A percentile compares a stretch with the other conserved stretches of the same genome.
These are phyloP conservation scores for Prunus davidiana DNA, from an alignment of 306 rosid genomes.

Conservation along the genomic window DNA sequence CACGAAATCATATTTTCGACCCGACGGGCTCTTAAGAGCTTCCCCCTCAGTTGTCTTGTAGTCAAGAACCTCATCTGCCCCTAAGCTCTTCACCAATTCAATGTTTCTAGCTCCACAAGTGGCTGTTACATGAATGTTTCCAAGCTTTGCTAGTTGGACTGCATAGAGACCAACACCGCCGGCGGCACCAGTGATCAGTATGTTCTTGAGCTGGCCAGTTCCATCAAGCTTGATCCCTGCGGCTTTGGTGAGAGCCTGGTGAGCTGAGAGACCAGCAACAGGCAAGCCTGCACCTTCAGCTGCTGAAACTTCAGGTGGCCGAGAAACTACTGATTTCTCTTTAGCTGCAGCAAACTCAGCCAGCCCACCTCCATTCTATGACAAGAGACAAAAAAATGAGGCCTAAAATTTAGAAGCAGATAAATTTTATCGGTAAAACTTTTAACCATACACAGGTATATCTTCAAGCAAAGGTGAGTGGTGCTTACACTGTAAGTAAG, in stretches of 20 bases:
- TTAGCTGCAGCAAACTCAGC: constrained; percentile 57
- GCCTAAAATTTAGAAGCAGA: background rate
- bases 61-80: constrained; percentile 81
- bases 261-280: constrained; percentile 52
- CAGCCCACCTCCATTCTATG: constrained; percentile 65
- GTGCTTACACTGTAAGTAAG: constrained; percentile 35
- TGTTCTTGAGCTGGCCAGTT: constrained; percentile 42
- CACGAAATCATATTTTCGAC: constrained; percentile 57
- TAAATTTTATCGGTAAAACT: background rate
- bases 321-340: constrained; percentile 33
- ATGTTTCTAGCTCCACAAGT: constrained; percentile 69
- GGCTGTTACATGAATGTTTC: constrained; percentile 60
- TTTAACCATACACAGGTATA: background rate
- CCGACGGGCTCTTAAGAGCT: constrained; percentile 60
- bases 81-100: constrained; percentile 53
- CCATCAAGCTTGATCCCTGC: constrained; percentile 63
- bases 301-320: constrained; percentile 59
- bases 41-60: constrained; percentile 58
- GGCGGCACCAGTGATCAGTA: constrained; percentile 56
- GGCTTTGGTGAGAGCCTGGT: constrained; percentile 49
- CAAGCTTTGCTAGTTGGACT: constrained; percentile 67
- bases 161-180: constrained; percentile 62
- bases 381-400: too few species aligned
- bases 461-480: background rate
- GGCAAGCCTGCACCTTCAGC: constrained; percentile 55